Base-by-base conservation (phyloP, 2,329 filamentous ascomycete species). In the Pseudogymnoascus destructans region DNA sequence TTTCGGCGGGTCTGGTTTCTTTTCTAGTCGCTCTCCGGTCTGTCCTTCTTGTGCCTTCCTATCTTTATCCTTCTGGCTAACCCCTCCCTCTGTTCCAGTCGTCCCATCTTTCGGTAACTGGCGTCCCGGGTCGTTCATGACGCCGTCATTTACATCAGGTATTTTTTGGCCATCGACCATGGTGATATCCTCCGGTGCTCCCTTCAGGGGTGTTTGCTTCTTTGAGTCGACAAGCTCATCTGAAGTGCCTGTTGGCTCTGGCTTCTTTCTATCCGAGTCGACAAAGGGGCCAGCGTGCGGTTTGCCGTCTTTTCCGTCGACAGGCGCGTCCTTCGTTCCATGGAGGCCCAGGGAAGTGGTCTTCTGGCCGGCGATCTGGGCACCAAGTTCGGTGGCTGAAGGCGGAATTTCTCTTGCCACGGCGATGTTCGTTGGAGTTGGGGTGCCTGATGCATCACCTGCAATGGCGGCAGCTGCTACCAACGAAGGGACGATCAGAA, bases 251-350 rank as follows among this genome's bases (percentile, higher is more conserved):
- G 63, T 62, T 17, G 66, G 63, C 56, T 73, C 71, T 55, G 64
- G 19, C 55, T 67, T 66, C 57, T 65, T 66, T 65, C 61, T 65
- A 62, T 85, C 81, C 13, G 76, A 79, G 61, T 84, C 82, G 59
- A 91, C 83, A 67, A 82, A 85, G 5, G 93, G 93, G 1, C 93
- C 93, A 17, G 85, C 82, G 69, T 96, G 92, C 52, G 93, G 93
- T 73, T 91, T 93, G 54, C 93, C 93, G 73, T 97, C 93, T 66
- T 87, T 86, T 49, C 91, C 91, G 70, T 97, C 93, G 17, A 96
- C 85, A 0, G 92, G 92, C 59, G 87, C 89, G 74, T 93, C 85
- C 70, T 90, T 90, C 57, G 82, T 84, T 57, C 81, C 82, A 63
- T 68, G 59, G 38, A 66, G 65, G 40, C 61, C 63, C 46, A 66